Evolutionary conservation across 495 filamentous ascomycete species (phyloP), one percentile per base, ranked within the genome.

Genomic region (Podospora bellae-mahoneyi): DNA sequence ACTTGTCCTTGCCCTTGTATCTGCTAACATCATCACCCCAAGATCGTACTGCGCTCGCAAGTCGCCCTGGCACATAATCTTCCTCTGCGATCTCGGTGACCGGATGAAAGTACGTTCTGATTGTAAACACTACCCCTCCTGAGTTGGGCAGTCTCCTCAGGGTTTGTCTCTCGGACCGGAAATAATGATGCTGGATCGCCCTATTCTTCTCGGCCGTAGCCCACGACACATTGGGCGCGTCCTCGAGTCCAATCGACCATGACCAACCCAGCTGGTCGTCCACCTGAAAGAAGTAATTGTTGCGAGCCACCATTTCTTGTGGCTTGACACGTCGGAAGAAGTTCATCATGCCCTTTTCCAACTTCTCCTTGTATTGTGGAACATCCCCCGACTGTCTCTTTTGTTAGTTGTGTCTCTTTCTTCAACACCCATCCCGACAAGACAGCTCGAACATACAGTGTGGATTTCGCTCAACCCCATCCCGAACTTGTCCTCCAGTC

Each of bases 401-500:
- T 58, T 26, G 55, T 58, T 19, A 58, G 55, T 58, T 32, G 30
- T 7, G 30, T 16, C 16, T 28, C 28, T 27, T 15, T 18, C 19
- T 5, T 7, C 7, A 61, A 30, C 7, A 2, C 7, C 23, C 23
- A 23, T 23, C 23, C 16, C 20, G 16, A 32, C 7, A 32, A 32
- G 6, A 34, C 20, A 4, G 27, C 30, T 7, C 23, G 23, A 61
- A 61, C 59, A 13, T 32, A 61, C 59, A 0, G 90, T 92, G 74
- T 97, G 93, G 75, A 97, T 95, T 70, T 95, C 90, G 2, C 86
- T 88, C 4, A 96, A 78, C 26, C 84, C 82, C 93, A 97, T 95
- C 7, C 90, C 90, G 76, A 91, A 89, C 79, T 97, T 96, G 73
- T 96, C 91, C 63, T 84, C 81, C 5, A 96, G 84, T 7, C 92